Evolutionary conservation across 2,329 filamentous ascomycete species (phyloP).

Genomic region (Cladosporium cucumerinum): DNA sequence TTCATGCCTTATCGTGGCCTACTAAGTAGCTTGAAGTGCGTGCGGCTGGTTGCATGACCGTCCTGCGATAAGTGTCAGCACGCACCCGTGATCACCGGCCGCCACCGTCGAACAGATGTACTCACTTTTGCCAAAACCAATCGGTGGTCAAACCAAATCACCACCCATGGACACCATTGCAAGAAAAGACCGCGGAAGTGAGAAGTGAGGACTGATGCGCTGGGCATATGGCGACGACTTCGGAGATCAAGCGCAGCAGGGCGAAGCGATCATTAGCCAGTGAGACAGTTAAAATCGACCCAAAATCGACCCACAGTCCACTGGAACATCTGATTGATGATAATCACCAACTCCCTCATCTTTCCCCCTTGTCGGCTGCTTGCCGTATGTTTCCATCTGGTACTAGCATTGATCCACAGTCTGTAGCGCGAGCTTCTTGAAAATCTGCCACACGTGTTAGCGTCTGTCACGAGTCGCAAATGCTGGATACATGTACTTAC

Average conservation of each 20-base stretch:
- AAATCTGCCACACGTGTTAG: not conserved
- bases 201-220: not conserved
- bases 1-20: not conserved
- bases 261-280: too few relatives aligned
- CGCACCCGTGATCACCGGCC: not conserved
- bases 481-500: not conserved
- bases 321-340: not conserved
- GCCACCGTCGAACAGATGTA: not conserved
- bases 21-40: not conserved
- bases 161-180: not conserved
- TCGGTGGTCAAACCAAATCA: not conserved
- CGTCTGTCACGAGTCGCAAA: not conserved
- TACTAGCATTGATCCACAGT: not conserved
- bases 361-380: not conserved
- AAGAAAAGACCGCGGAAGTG: not conserved
- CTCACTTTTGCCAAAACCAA: not conserved
- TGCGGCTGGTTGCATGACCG: not conserved
- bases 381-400: not conserved
- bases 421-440: not conserved
- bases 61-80: not conserved
- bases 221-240: too few relatives aligned
- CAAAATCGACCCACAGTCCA: not conserved
- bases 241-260: not conserved
- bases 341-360: not conserved
- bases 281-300: too few relatives aligned